phyloP scores from a whole-genome alignment of 192 early-diverging fungal species.

The Coemansia sp. region DNA sequence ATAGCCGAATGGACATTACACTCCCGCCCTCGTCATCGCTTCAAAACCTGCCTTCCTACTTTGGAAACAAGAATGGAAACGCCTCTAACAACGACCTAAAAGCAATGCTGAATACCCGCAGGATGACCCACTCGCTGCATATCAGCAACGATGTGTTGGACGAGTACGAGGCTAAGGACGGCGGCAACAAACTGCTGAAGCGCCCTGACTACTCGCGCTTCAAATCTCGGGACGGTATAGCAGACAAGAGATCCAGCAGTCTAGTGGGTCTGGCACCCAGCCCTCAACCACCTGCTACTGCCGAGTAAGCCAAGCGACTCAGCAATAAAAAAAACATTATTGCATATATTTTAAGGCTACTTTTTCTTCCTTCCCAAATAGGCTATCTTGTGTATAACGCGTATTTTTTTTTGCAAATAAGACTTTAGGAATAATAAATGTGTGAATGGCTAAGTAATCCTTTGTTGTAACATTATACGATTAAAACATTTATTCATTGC shows the following conservation, averaged over 20 bases:
- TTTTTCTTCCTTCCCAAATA: neutral
- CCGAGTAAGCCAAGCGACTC: neutral
- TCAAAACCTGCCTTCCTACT: slow-evolving; percentile 22
- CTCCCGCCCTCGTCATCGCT: slow-evolving; percentile 8
- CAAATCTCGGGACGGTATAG: neutral
- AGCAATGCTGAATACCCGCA: neutral
- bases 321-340: too few species aligned
- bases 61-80: neutral
- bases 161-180: neutral
- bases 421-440: too few species aligned
- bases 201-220: slow-evolving; percentile 31
- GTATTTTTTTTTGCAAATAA: too few species aligned
- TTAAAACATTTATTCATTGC: neutral
- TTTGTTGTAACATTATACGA: too few species aligned
- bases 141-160: slow-evolving; percentile 15
- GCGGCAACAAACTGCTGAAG: slow-evolving; percentile 17
- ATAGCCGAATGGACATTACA: slow-evolving; percentile 26
- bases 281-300: slow-evolving; percentile 11
- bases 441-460: too few species aligned
- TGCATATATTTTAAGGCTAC: neutral
- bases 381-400: neutral
- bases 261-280: slow-evolving; percentile 26
- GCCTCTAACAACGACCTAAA: neutral
- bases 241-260: slow-evolving; percentile 18
- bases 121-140: slow-evolving; percentile 27